Base-by-base conservation (phyloP, 306 rosid genomes). In the Arachis stenosperma region DNA sequence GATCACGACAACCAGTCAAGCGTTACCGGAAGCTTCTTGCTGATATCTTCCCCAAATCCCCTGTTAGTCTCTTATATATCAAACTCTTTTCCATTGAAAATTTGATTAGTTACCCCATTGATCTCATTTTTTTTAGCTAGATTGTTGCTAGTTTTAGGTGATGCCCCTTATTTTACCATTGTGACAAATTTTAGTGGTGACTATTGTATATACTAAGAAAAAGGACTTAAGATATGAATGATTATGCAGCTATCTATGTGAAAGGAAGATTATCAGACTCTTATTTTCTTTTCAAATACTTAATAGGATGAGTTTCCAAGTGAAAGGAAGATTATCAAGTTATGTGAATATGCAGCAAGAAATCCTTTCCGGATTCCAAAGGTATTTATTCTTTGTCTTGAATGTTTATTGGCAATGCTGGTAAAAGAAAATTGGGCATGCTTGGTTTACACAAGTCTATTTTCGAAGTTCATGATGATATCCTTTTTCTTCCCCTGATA, bases 1-100 rank as follows among this genome's bases (percentile, higher is more conserved):
- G 98, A 55, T 95, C 99, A 69, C 86, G 97, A 50, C 97, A 91
- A 69, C 99, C 99, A 0, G 98, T 91, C 71, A 91, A 95, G 88
- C 96, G 99, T 37, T 95, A 95, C 87, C 87, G 92, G 67, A 95
- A 95, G 75, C 62, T 95, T 43, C 92, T 95, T 41, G 84, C 96
- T 15, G 99, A 95, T 57, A 91, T 95, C 71, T 95, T 95, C 75
- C 97, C 99, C 8, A 95, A 91, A 83, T 80, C 97, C 44, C 89
- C 84, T 64, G 99, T 95, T 74, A 41, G 90, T 74, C 27, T 67
- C 30, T 61, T 37, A 8, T 47, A 47, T 40, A 7, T 5, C 54
- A 9, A 39, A 48, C 11, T 11, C 39, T 57, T 78, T 40, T 12
- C 2, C 33, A 22, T 57, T 67, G 27, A 73, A 67, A 48, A 36